Percentiles rank a stretch among this genome's conserved stretches.
These are phyloP conservation scores for Ogataea corticis DNA, from an alignment of 805 yeast species.

Conservation along the genomic window DNA sequence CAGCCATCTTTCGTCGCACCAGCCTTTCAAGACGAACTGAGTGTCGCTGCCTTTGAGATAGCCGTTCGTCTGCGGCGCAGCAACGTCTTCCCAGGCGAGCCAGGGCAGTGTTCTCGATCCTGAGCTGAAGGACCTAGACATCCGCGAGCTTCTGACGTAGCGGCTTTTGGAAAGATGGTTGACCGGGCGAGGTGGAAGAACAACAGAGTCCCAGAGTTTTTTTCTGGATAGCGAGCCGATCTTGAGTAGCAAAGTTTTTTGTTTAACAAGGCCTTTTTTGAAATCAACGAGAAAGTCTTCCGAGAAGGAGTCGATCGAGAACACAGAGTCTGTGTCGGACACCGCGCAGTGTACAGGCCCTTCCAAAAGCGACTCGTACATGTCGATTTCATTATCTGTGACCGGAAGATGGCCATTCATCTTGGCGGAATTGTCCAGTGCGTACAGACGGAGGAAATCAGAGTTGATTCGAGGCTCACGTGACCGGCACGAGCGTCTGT, in stretches of 20 bases:
- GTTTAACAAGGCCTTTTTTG: not conserved
- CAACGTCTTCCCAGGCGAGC: slow-evolving; percentile 12
- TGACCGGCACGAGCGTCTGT: slow-evolving; percentile 12
- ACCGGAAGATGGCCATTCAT: slow-evolving; percentile 35
- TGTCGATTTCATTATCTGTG: slow-evolving; percentile 38
- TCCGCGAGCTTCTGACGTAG: slow-evolving; percentile 3
- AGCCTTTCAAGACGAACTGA: slow-evolving; percentile 47
- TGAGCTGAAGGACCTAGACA: not conserved
- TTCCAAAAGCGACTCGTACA: slow-evolving; percentile 26
- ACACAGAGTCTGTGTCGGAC: slow-evolving; percentile 8
- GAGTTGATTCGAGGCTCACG: slow-evolving; percentile 53
- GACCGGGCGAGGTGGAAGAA: slow-evolving; percentile 53
- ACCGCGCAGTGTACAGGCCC: slow-evolving; percentile 11
- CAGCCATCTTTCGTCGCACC: slow-evolving; percentile 45
- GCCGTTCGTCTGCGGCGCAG: slow-evolving; percentile 15
- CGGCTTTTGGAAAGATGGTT: not conserved
- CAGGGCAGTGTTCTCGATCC: slow-evolving; percentile 17
- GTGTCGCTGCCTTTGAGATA: slow-evolving; percentile 14
- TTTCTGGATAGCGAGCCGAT: slow-evolving; percentile 45
- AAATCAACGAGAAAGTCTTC: slow-evolving; percentile 10
- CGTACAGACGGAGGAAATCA: slow-evolving; percentile 48
- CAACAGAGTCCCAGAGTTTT: slow-evolving; percentile 52
- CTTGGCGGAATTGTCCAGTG: slow-evolving; percentile 45
- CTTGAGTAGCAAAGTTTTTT: slow-evolving; percentile 19
- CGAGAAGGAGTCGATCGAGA: slow-evolving; percentile 14